Base-by-base conservation (phyloP, 176 grass and related monocot genomes). In the Cymbopogon citratus region DNA sequence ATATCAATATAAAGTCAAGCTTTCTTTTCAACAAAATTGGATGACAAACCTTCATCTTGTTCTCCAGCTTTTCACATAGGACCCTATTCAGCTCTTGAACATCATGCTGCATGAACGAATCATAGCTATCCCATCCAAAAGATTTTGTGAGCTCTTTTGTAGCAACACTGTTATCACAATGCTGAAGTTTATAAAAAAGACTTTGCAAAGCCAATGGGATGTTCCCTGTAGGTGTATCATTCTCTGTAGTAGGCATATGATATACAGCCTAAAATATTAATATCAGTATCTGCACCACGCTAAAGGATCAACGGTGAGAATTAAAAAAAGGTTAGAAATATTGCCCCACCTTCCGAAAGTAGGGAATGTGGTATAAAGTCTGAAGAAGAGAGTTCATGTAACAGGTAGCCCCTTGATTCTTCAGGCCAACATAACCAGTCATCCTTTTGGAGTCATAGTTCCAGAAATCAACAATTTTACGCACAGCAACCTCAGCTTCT, bases 331-430 rank as follows among this genome's bases (percentile, higher is more conserved):
- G n/a, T n/a, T 19, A 83, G 57, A 82, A 74, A 82, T 23, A 28
- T 12, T 81, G 33, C 3, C 35, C 64, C 69, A 94, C 92, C 89
- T 91, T 94, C 66, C 92, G 76, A 56, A 94, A 94, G 63, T 77
- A 94, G 1, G 82, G 87, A 74, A 89, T 94, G 66, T 94, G 92
- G 64, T 91, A 94, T 73, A 94, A 79, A 31, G 87, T 94, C 81
- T 94, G 92, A 40, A 94, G 89, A 85, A 94, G 92, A 39, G 92
- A 94, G 70, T 94, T 94, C 81, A 94, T 94, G 89, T 94, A 94
- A 72, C 92, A 94, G 65, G 92, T 94, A 80, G 92, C 92, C 73
- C 92, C 89, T 91, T 94, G 92, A 85, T 94, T 94, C 78, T 91
- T 94, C 16, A 94, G 89, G 51, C 92, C 92, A 83, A 94, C 92